These are phyloP conservation scores for Xanthoconium purpureum DNA, from an alignment of 768 basidiomycete genomes.

Conservation along the genomic window DNA sequence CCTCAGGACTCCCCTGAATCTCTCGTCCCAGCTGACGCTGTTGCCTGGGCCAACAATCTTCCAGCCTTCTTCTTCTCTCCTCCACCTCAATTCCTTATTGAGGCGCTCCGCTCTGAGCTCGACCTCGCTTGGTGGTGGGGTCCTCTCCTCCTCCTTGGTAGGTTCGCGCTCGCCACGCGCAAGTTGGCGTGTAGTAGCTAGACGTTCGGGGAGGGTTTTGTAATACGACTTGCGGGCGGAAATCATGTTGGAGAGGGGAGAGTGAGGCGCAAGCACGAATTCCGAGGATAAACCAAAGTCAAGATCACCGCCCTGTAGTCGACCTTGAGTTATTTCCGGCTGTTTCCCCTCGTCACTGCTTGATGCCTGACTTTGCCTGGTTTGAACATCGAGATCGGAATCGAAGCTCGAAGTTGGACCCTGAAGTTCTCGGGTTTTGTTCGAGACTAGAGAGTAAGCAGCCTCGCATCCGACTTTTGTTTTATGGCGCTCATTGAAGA, in stretches of 20 bases:
- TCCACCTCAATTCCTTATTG: constrained; percentile 88
- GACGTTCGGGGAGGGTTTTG: constrained; percentile 57
- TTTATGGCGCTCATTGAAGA: constrained; percentile 84
- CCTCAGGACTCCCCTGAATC: constrained; percentile 56
- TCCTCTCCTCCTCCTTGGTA: constrained; percentile 77
- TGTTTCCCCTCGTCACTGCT: constrained; percentile 4
- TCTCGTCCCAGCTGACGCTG: constrained; percentile 73
- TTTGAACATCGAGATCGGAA: constrained; percentile 18
- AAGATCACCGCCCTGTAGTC: constrained; percentile 50
- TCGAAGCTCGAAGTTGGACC: constrained; percentile 28
- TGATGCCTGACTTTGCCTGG: constrained; percentile 1
- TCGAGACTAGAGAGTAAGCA: constrained; percentile 69
- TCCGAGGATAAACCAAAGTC: constrained; percentile 73
- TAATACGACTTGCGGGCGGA: constrained; percentile 78
- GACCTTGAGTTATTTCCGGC: not conserved
- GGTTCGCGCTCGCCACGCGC: constrained; percentile 72
- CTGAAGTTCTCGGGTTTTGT: constrained; percentile 57
- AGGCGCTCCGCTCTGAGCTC: constrained; percentile 85
- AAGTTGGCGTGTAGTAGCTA: constrained; percentile 72
- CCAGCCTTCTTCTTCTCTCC: constrained; percentile 76
- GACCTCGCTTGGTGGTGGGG: constrained; percentile 84
- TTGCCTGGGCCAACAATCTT: constrained; percentile 63
- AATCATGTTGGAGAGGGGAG: constrained; percentile 56
- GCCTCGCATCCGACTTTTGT: constrained; percentile 81
- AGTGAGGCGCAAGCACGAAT: constrained; percentile 62